phyloP scores from a whole-genome alignment of 495 filamentous ascomycete species.

The Barbatosphaeria neglecta region DNA sequence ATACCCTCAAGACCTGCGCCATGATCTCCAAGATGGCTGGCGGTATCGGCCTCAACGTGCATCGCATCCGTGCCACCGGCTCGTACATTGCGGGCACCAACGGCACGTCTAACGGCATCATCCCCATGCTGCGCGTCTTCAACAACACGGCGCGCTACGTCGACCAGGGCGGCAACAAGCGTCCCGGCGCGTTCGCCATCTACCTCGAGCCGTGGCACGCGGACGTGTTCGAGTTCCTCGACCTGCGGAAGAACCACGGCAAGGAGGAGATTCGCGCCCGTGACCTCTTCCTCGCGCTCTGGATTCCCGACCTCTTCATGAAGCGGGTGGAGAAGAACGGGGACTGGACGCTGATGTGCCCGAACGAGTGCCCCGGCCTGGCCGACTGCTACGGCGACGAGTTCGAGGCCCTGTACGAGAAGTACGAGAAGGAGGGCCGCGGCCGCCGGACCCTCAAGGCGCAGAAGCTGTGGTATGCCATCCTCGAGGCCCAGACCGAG shows the following conservation, averaged over 20 bases:
- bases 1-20: conserved; percentile 96
- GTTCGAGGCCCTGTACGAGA: conserved; percentile 89
- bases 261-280: conserved; percentile 96
- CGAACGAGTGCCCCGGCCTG: conserved; percentile 85
- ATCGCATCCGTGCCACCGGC: conserved; percentile 90
- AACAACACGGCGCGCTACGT: conserved; percentile 99
- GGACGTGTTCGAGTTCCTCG: conserved; percentile 93
- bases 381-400: conserved; percentile 96
- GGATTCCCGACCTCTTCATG: conserved; percentile 99
- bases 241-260: conserved; percentile 97
- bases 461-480: conserved; percentile 98
- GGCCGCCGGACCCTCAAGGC: conserved; percentile 87
- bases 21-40: conserved; percentile 99
- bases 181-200: conserved; percentile 94
- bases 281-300: conserved; percentile 94
- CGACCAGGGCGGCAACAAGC: conserved; percentile 98
- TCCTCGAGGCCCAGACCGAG: conserved; percentile 95
- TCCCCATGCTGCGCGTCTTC: conserved; percentile 96
- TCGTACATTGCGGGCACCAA: conserved; percentile 98
- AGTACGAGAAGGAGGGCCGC: conserved; percentile 81
- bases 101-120: conserved; percentile 91
- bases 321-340: conserved; percentile 92
- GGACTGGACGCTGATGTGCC: conserved; percentile 96
- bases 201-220: conserved; percentile 99
- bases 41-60: conserved; percentile 90